Evolutionary conservation across 352 stramenopile genomes (phyloP).

Genomic region (Elongisporangium undulatum): DNA sequence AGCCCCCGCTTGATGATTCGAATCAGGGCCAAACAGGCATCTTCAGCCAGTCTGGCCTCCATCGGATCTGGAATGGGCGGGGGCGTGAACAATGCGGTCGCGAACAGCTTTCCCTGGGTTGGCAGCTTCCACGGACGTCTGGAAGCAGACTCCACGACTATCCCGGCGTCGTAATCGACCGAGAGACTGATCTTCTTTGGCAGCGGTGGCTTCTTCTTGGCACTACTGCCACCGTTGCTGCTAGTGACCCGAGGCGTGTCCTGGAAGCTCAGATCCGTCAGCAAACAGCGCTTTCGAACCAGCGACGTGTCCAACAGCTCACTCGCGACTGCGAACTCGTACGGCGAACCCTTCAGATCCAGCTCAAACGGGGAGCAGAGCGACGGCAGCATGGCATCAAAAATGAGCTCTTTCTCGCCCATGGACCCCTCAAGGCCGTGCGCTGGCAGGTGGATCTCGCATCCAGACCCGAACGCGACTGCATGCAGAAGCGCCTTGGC

Average conservation of each 20-base stretch:
- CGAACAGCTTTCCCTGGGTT: constrained; percentile 28
- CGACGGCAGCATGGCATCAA: constrained; percentile 49
- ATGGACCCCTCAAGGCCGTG: constrained; percentile 35
- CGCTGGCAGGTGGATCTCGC: constrained; percentile 52
- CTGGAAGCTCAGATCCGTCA: constrained; percentile 44
- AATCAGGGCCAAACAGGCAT: constrained; percentile 34
- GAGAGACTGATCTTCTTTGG: constrained; percentile 18
- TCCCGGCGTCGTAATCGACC: constrained; percentile 27
- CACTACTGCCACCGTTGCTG: neutral
- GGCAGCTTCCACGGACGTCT: constrained; percentile 34
- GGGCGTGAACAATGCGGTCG: constrained; percentile 36
- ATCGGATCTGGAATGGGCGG: constrained; percentile 20
- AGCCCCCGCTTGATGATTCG: constrained; percentile 41
- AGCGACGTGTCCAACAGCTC: constrained; percentile 46
- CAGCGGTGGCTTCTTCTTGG: constrained; percentile 15
- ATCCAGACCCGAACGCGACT: constrained; percentile 39
- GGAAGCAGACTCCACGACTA: constrained; percentile 4
- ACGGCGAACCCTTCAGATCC: constrained; percentile 43
- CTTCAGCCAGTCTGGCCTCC: constrained; percentile 19
- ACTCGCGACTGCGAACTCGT: constrained; percentile 53
- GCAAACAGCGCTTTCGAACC: constrained; percentile 25
- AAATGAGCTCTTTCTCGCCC: constrained; percentile 29
- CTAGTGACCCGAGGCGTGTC: constrained; percentile 5
- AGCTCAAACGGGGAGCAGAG: constrained; percentile 59
- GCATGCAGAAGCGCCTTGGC: constrained; percentile 48